Percentiles rank a stretch among this genome's conserved stretches.
Conservation (phyloP, 2,329 filamentous ascomycete genomes). For the Mariannaea sp. region DNA sequence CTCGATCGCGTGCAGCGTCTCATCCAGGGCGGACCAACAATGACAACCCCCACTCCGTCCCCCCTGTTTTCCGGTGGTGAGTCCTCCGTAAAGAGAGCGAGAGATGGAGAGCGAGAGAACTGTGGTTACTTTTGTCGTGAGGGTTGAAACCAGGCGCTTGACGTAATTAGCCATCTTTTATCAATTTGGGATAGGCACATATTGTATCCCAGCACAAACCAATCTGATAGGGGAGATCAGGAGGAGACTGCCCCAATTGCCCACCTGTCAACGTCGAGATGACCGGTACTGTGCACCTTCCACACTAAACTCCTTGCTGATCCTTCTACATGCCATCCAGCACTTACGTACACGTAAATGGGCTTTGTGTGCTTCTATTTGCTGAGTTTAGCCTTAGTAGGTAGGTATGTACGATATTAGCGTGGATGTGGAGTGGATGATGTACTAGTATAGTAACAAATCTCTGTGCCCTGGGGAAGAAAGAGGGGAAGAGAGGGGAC, state of each 20-base stretch:
- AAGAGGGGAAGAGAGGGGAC: background rate
- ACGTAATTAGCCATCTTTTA: background rate
- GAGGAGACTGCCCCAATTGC: background rate
- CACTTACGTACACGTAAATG: background rate
- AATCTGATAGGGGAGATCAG: background rate
- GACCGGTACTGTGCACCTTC: background rate
- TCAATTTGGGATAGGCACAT: too few relatives aligned
- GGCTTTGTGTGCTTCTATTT: background rate
- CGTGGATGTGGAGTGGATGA: background rate
- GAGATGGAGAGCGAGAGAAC: too few relatives aligned
- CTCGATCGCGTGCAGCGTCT: conserved; percentile 18
- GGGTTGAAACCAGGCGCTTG: background rate
- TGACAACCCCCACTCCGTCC: conserved; percentile 9
- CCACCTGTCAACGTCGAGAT: background rate
- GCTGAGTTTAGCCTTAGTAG: conserved; percentile 11
- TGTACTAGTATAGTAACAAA: too few relatives aligned
- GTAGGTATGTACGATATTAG: background rate
- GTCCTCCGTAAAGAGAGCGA: too few relatives aligned
- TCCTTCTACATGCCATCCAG: background rate
- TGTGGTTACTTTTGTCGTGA: too few relatives aligned
- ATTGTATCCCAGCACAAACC: background rate
- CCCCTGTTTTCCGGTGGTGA: too few relatives aligned
- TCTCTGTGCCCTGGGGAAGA: background rate
- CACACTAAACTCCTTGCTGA: background rate
- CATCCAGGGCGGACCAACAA: conserved; percentile 16